Conservation (phyloP, 192 early-diverging fungal species). For the Jimgerdemannia lactiflua region DNA sequence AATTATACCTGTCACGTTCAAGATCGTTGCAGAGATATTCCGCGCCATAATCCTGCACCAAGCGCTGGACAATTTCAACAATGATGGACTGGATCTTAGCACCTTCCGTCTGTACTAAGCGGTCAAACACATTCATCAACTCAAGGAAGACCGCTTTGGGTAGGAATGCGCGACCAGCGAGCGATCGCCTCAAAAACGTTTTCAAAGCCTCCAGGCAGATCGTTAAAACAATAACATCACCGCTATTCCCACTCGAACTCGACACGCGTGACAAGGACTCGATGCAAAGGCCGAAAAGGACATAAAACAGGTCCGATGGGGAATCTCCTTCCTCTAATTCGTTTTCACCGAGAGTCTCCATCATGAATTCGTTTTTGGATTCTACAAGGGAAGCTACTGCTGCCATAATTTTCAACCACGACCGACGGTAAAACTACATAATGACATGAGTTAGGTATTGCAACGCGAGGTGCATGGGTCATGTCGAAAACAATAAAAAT, state of each 20-base stretch:
- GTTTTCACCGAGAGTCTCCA: constrained; percentile 36
- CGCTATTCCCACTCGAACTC: constrained; percentile 22
- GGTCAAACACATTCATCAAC: constrained; percentile 66
- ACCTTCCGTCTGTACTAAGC: constrained; percentile 70
- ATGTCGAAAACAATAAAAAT: neutral
- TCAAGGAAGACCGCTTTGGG: constrained; percentile 59
- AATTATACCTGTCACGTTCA: constrained; percentile 15
- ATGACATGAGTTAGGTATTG: neutral
- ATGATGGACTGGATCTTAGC: constrained; percentile 51
- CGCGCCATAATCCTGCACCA: constrained; percentile 37
- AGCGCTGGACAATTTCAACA: constrained; percentile 45
- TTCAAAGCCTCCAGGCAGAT: constrained; percentile 52
- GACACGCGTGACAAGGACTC: constrained; percentile 48
- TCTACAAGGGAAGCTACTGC: constrained; percentile 53
- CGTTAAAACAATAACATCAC: constrained; percentile 33
- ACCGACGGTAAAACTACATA: constrained; percentile 50
- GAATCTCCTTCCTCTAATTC: constrained; percentile 12
- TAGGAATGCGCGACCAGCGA: constrained; percentile 35
- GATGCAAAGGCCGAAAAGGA: constrained; percentile 70
- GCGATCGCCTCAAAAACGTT: constrained; percentile 48
- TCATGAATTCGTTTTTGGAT: constrained; percentile 38
- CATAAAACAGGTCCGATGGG: constrained; percentile 34
- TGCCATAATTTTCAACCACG: constrained; percentile 56
- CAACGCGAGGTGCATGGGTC: neutral
- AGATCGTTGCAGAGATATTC: constrained; percentile 37